Evolutionary conservation across 805 yeast genomes (phyloP), one percentile per base, ranked within the genome.

Genomic region (Candida namnaoensis): DNA sequence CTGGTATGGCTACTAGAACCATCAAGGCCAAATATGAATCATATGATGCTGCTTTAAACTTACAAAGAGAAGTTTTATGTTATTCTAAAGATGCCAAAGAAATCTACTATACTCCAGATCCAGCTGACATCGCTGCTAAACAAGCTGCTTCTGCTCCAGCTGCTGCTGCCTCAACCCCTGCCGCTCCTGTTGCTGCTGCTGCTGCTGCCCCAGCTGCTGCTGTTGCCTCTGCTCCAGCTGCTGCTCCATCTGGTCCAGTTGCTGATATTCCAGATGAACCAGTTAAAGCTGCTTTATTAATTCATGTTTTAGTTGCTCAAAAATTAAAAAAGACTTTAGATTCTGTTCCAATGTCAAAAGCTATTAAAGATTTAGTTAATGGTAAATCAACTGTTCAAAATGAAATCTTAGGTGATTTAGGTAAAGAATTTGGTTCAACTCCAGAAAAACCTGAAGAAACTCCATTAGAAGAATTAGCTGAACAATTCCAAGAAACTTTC

Each of bases 381-480:
- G 99, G 99, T 70, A 93, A 93, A 65, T 93, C 99, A 25, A 93
- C 99, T 19, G 91, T 93, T 38, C 99, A 93, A 70, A 93, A 93
- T 66, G 99, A 93, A 73, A 93, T 93, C 53, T 77, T 93, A 54
- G 99, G 99, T 74, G 99, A 93, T 60, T 75, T 93, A 57, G 98
- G 98, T 60, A 93, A 93, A 68, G 99, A 93, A 69, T 93, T 93
- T 59, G 97, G 98, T 56, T 68, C 93, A 37, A 90, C 97, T 39
- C 99, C 99, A 36, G 99, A 93, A 68, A 93, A 93, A 68, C 97
- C 99, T 47, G 99, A 93, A 69, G 99, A 93, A 60, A 85, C 95
- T 36, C 99, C 99, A 47, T 75, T 93, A 54, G 85, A 79, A 59
- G 99, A 93, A 66, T 79, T 93, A 62, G 97, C 98, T 38, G 98